phyloP scores from a whole-genome alignment of 129 eudicot genomes.

The Flaveria sonorensis region DNA sequence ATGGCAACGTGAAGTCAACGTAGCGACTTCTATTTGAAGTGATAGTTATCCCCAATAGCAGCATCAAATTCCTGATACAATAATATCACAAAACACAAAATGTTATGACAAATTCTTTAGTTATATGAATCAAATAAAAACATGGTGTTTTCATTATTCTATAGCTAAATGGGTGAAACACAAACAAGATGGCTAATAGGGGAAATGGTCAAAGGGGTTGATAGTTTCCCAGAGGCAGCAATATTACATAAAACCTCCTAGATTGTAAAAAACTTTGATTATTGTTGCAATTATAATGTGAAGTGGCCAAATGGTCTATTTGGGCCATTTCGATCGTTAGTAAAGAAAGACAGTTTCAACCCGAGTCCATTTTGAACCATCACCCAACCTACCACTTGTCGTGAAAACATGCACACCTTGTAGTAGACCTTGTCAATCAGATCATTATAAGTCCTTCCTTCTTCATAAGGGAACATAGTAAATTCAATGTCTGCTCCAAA shows the following conservation, averaged over 20 bases:
- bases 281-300: no score
- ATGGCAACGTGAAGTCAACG: conserved; percentile 57
- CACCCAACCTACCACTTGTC: background rate
- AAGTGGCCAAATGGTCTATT: no score
- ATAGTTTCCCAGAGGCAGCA: background rate
- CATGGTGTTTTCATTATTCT: background rate
- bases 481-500: background rate
- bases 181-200: background rate
- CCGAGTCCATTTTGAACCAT: conserved; percentile 20
- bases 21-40: conserved; percentile 37
- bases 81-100: background rate
- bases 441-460: conserved; percentile 16
- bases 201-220: background rate
- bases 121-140: no score
- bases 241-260: background rate
- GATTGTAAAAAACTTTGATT: background rate
- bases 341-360: background rate
- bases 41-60: conserved; percentile 54
- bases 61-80: conserved; percentile 46
- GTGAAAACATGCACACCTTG: conserved; percentile 32
- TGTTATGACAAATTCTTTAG: background rate
- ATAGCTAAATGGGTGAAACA: background rate
- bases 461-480: background rate
- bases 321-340: no score
- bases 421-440: conserved; percentile 28